Base-by-base conservation (phyloP, 352 stramenopile species). In the Lagenidium giganteum region DNA sequence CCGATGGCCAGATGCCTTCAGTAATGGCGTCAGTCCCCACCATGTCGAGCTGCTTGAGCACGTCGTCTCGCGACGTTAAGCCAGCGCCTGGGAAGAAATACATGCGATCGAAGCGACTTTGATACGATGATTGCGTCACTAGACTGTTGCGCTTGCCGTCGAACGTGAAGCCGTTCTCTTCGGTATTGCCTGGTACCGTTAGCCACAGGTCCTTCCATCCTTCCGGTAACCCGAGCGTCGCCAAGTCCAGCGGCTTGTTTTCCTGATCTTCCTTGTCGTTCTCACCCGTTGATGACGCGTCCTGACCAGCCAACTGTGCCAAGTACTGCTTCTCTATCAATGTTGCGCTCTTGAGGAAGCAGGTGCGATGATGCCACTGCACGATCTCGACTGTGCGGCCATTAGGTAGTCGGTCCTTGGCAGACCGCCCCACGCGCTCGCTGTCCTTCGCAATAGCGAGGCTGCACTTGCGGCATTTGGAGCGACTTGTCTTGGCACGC, bases 161-260 rank as follows among this genome's bases (percentile, higher is more conserved):
- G 38, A 83, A 91, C 17, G 78, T 91, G 52, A 64, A 76, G 0
- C 78, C 78, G 16, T 91, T 91, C 32, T 81, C 63, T 42, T 91
- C 75, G 3, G 78, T 83, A 28, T 88, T 85, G 17, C 72, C 74
- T 7, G 50, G 44, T 9, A 88, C 64, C 0, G 54, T 67, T 25
- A 91, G 47, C 78, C 78, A 91, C 4, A 87, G 63, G 32, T 91
- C 78, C 14, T 59, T 83, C 78, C 78, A 91, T 1, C 61, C 57
- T 5, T 46, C 32, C 14, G 75, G 78, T 9, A 91, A 43, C 0
- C 75, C 78, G 5, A 70, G 47, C 5, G 67, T 70, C 22, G 71
- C 61, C 44, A 65, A 18, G 25, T 57, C 59, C 42, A 55, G 41
- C 34, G 27, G 4, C 14, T 29, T 3, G 60, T 21, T 21, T 34